Evolutionary conservation across 768 basidiomycete genomes (phyloP), one percentile per base, ranked within the genome.

Genomic region (Crepidotus variabilis): DNA sequence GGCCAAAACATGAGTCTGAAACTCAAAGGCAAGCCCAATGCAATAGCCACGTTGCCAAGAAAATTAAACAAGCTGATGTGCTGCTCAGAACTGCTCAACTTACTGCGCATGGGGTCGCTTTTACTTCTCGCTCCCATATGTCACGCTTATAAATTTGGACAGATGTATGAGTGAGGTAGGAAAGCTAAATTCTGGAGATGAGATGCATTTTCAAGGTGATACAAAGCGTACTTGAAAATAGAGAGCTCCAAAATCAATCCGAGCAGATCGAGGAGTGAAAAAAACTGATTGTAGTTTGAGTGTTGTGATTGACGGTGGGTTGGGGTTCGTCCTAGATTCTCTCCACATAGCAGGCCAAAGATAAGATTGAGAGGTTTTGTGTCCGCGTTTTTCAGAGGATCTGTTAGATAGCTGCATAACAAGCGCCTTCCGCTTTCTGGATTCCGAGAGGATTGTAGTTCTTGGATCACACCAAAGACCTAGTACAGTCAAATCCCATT

Each of bases 11-110:
- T 58, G 57, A 1, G 58, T 50, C 22, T 50, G 8, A 34, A 67
- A 65, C 24, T 63, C 59, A 6, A 67, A 35, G 6, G 62, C 62
- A 18, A 67, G 50, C 0, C 57, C 66, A 39, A 67, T 47, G 24
- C 36, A 32, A 23, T 16, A 36, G 20, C 18, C 1, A 7, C 20
- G n/a, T 28, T 46, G 34, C 14, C 49, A 20, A 18, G 34, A 7
- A 36, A 16, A 36, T 36, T n/a, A n/a, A 36, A 16, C 16, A 36
- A 36, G 16, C 35, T 36, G 35, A 8, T 8, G 35, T 36, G 8
- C 35, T 36, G 35, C 5, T 47, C 24, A 28, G 47, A 47, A n/a
- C n/a, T n/a, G n/a, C n/a, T n/a, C 8, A 8, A 47, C n/a, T n/a
- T 47, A n/a, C 16, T 9, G 8, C n/a, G 16, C 9, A 9, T 20